Evolutionary conservation across 495 filamentous ascomycete species (phyloP).

Genomic region (Neurospora sp.): DNA sequence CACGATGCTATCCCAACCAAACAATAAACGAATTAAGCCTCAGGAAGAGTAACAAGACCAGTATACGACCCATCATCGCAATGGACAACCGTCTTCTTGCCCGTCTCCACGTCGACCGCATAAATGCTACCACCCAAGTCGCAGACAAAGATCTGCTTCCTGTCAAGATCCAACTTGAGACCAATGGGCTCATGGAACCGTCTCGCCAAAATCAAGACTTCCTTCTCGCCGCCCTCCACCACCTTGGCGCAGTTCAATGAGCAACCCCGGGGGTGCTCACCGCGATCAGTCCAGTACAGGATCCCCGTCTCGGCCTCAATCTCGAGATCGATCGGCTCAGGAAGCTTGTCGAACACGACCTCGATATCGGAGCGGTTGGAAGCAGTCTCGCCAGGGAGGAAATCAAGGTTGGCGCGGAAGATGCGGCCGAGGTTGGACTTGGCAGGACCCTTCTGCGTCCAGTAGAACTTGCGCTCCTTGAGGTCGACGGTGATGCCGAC

Average conservation of each 20-base stretch:
- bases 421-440: conserved; percentile 37
- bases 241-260: conserved; percentile 27
- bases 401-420: conserved; percentile 27
- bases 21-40: background rate
- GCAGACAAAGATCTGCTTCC: conserved; percentile 25
- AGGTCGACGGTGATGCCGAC: conserved; percentile 40
- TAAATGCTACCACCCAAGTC: conserved; percentile 37
- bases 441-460: conserved; percentile 45
- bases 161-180: conserved; percentile 29
- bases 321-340: conserved; percentile 48
- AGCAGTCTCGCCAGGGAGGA: conserved; percentile 14
- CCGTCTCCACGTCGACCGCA: conserved; percentile 27
- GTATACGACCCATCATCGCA: conserved; percentile 4
- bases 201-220: conserved; percentile 16
- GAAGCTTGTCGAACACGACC: conserved; percentile 30
- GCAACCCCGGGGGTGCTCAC: conserved; percentile 39
- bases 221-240: background rate
- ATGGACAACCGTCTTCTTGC: conserved; percentile 15
- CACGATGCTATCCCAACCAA: background rate
- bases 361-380: conserved; percentile 29
- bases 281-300: conserved; percentile 48
- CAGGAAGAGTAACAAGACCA: background rate
- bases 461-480: conserved; percentile 33
- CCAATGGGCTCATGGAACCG: conserved; percentile 42
- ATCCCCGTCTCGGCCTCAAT: conserved; percentile 27